Base-by-base conservation (phyloP, 2,329 filamentous ascomycete genomes). In the Diaporthe humulicola region DNA sequence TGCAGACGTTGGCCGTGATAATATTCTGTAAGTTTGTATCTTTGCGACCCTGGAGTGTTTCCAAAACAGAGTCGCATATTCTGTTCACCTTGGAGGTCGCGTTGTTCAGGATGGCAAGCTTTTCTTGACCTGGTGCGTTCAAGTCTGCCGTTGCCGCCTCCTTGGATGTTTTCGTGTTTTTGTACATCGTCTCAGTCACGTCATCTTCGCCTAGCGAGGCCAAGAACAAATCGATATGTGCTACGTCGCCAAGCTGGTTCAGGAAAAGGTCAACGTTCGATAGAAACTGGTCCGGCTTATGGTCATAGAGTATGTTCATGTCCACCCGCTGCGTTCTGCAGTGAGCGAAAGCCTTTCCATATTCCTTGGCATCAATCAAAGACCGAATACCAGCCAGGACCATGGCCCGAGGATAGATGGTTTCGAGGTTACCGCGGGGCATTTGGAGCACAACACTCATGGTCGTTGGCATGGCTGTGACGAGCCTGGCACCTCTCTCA, bases 261-360 rank as follows among this genome's bases (percentile, higher is more conserved):
- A 98, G 87, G 80, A 99, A 98, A 0, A 94, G 83, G 0, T 88
- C 87, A 15, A 98, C 90, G 77, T 92, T 94, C 5, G 89, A 86
- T 82, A 98, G 88, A 81, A 99, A 98, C 78, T 97, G 94, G 50
- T 92, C 88, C 0, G 96, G 95, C n/a, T 92, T 92, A 84, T 98
- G 95, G 81, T 99, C 97, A 80, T 98, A 96, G 3, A 99, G 87
- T 76, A 99, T 96, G 81, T 99, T 99, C 93, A 98, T 96, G 81
- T 99, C 97, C 0, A 99, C 97, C 78, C 97, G 91, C 82, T 99
- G 97, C 30, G 93, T 96, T 69, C 97, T 92, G 82, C 97, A 98
- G 76, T 95, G 93, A 30, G 94, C 87, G 81, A 98, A 99, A 0
- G 97, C 97, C 70, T 90, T 91, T 66, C 90, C 91, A 81, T 98